Evolutionary conservation across 2,329 filamentous ascomycete genomes (phyloP).

Genomic region (Pestalotiopsis sp.): DNA sequence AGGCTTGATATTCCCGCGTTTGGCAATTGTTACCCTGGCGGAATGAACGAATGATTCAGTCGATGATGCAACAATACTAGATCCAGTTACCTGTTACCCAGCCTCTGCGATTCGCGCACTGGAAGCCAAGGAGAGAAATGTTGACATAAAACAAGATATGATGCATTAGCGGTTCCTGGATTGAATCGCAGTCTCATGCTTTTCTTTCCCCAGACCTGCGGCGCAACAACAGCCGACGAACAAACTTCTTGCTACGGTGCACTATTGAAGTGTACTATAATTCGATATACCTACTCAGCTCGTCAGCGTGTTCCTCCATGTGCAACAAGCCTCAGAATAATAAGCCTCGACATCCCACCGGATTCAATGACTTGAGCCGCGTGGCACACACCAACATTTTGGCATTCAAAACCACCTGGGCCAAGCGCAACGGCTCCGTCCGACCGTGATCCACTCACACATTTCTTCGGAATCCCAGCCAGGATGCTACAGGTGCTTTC

Average conservation of each 20-base stretch:
- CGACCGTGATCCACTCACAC: constrained; percentile 2
- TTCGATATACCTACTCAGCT: background rate
- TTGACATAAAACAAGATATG: background rate
- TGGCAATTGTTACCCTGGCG: background rate
- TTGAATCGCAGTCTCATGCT: background rate
- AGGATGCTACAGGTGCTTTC: background rate
- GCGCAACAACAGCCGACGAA: background rate
- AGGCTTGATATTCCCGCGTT: background rate
- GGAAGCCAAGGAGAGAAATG: background rate
- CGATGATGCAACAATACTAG: background rate
- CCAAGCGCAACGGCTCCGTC: background rate
- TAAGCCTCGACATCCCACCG: background rate
- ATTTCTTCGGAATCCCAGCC: background rate
- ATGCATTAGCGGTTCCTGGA: background rate
- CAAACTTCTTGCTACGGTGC: background rate
- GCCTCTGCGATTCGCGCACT: background rate
- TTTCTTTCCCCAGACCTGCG: background rate
- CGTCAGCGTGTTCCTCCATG: background rate
- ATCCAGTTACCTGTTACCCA: background rate
- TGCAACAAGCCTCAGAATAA: background rate
- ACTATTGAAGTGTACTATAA: background rate
- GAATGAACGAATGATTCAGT: background rate
- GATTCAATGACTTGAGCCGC: too few species aligned
- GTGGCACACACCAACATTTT: too few species aligned
- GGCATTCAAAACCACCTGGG: background rate